Evolutionary conservation across 768 basidiomycete genomes (phyloP), one percentile per base, ranked within the genome.

Genomic region (Naganishia vishniacii): DNA sequence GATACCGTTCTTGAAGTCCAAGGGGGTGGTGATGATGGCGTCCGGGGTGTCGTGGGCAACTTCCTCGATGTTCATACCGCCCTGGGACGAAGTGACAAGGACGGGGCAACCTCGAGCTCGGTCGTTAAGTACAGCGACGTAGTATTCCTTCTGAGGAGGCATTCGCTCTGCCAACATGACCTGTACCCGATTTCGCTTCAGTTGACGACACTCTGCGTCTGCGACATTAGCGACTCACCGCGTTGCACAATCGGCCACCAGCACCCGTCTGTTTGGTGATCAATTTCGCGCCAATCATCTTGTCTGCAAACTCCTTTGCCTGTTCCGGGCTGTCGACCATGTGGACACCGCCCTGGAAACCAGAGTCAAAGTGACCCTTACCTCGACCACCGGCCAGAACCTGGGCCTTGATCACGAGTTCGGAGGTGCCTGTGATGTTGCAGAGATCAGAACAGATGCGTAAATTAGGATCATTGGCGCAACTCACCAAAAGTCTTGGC

Each of bases 31-130:
- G 72, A 98, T 91, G 78, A 99, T 98, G 42, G 95, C 89, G 40
- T 81, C 80, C 37, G 95, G 95, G 73, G 95, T 91, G 70, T 93
- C 91, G 31, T 90, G 89, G 28, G 95, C 95, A 48, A 99, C 95
- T 73, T 99, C 95, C 78, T 99, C 95, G 73, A 99, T 99, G 73
- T 98, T 98, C 95, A 99, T 99, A 63, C 95, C 95, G 62, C 95
- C 95, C 75, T 97, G 92, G 20, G 83, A 83, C 46, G 95, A 98
- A 20, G 87, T 87, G 60, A 99, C 94, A 48, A 99, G 84, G 31
- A 97, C 95, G 46, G 91, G 89, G 15, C 89, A 87, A 65, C 91
- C 86, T 6, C 87, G 81, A 15, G 83, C 84, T 69, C 95, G 89
- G 82, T 99, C 95, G 74, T 97, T 97, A 61, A 99, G 84, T 32